phyloP scores from a whole-genome alignment of 106 monocot genomes.

The Phalaenopsis aphrodite region DNA sequence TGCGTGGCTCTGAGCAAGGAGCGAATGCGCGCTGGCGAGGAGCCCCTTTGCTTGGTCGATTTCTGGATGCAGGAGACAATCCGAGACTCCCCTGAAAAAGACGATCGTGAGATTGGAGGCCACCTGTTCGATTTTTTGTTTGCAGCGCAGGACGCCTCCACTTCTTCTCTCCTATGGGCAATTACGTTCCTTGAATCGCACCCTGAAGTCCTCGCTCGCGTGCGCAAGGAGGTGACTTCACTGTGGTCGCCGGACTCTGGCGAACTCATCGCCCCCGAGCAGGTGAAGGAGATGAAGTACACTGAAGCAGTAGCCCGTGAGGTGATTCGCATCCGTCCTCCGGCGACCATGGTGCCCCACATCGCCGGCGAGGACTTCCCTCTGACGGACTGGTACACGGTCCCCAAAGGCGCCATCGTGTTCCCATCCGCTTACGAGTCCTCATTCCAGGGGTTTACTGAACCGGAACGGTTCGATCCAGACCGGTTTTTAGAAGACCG shows the following conservation, averaged over 20 bases:
- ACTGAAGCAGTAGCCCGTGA: conserved; percentile 75
- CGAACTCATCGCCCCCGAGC: conserved; percentile 46
- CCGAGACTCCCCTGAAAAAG: conserved; percentile 32
- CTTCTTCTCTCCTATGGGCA: conserved; percentile 90
- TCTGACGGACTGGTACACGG: conserved; percentile 72
- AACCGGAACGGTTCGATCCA: conserved; percentile 80
- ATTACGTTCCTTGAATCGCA: conserved; percentile 75
- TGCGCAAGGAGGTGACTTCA: conserved; percentile 60
- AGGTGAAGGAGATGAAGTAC: conserved; percentile 51
- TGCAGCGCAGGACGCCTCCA: conserved; percentile 92
- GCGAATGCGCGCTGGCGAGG: conserved; percentile 38
- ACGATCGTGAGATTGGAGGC: conserved; percentile 53
- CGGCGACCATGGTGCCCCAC: conserved; percentile 93
- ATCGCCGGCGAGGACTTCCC: conserved; percentile 57
- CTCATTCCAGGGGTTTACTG: conserved; percentile 83
- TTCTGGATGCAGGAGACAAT: conserved; percentile 79
- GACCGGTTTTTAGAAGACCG: conserved; percentile 66
- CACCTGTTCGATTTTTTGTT: conserved; percentile 94
- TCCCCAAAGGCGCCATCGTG: conserved; percentile 88
- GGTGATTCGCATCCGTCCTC: conserved; percentile 73
- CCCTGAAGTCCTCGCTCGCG: conserved; percentile 55
- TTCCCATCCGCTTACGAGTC: conserved; percentile 81
- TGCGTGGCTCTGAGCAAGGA: conserved; percentile 53
- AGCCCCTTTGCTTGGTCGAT: conserved; percentile 69
- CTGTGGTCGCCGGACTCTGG: conserved; percentile 55